phyloP scores from a whole-genome alignment of 768 basidiomycete species.

The Astraeus odoratus region DNA sequence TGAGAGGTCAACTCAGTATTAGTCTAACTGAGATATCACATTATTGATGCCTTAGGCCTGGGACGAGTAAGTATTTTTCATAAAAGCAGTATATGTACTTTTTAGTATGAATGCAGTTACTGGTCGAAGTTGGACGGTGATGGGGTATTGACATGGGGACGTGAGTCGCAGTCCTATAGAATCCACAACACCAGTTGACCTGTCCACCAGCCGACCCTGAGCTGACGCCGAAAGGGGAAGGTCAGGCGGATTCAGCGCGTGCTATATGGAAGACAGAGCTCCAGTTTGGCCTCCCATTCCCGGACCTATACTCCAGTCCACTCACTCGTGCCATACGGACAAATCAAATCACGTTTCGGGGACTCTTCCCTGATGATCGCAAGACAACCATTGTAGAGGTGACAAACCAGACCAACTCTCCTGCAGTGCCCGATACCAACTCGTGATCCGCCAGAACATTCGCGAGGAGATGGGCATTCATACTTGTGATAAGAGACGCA shows the following conservation, averaged over 20 bases:
- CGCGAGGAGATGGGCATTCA: constrained; percentile 64
- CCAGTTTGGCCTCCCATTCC: constrained; percentile 35
- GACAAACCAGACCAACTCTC: too few species aligned
- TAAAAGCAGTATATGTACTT: neutral
- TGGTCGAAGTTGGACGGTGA: constrained; percentile 63
- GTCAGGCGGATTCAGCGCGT: constrained; percentile 45
- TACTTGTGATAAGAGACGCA: constrained; percentile 61
- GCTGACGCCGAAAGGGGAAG: constrained; percentile 50
- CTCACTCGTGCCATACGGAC: constrained; percentile 58
- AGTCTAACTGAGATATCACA: neutral
- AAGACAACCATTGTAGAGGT: constrained; percentile 53
- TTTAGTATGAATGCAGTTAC: constrained; percentile 32
- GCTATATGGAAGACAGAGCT: constrained; percentile 45
- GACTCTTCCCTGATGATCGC: constrained; percentile 22
- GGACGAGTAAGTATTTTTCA: constrained; percentile 42
- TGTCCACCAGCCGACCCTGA: constrained; percentile 50
- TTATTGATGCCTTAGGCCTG: constrained; percentile 35
- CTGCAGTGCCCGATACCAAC: too few species aligned
- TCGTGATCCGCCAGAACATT: too few species aligned
- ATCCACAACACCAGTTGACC: neutral
- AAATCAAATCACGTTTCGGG: constrained; percentile 44
- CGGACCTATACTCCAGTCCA: constrained; percentile 58
- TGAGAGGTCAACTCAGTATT: neutral
- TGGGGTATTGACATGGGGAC: constrained; percentile 65
- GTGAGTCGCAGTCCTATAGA: constrained; percentile 33